Percentiles rank a stretch among this genome's conserved stretches.
Conservation (phyloP, 2,329 filamentous ascomycete species). For the Pyricularia sp. region DNA sequence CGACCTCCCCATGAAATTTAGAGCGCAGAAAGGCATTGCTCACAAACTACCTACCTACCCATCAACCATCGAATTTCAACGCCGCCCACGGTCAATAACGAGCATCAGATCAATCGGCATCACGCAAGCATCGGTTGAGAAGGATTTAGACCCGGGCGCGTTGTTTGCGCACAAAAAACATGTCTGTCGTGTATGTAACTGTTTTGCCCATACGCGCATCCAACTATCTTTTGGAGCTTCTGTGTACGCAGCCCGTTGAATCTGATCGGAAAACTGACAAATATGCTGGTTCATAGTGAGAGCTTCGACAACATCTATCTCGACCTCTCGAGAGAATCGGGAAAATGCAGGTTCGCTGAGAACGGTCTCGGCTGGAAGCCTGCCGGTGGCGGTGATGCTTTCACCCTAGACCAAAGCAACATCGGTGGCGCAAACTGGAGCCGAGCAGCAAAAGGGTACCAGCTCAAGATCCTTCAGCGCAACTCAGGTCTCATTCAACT, state of each 20-base stretch:
- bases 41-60: neutral
- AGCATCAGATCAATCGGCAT: neutral
- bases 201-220: neutral
- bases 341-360: constrained; percentile 91
- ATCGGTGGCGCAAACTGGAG: constrained; percentile 91
- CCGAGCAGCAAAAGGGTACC: constrained; percentile 81
- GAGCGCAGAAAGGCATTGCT: neutral
- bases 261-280: neutral
- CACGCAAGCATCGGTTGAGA: neutral
- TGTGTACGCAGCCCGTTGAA: neutral
- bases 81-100: neutral
- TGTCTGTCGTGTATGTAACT: neutral
- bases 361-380: constrained; percentile 95
- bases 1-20: neutral
- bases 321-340: constrained; percentile 84
- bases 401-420: constrained; percentile 82
- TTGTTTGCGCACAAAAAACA: neutral
- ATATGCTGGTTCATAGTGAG: constrained; percentile 43
- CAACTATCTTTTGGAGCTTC: neutral
- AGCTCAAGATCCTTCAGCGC: constrained; percentile 83
- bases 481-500: constrained; percentile 83
- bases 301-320: constrained; percentile 97
- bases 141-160: neutral
- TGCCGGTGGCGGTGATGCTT: constrained; percentile 75
- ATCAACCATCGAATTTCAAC: neutral